A percentile compares a stretch with the other conserved stretches of the same genome.
Conservation (phyloP, 768 basidiomycete genomes). For the Lactarius tabidus region DNA sequence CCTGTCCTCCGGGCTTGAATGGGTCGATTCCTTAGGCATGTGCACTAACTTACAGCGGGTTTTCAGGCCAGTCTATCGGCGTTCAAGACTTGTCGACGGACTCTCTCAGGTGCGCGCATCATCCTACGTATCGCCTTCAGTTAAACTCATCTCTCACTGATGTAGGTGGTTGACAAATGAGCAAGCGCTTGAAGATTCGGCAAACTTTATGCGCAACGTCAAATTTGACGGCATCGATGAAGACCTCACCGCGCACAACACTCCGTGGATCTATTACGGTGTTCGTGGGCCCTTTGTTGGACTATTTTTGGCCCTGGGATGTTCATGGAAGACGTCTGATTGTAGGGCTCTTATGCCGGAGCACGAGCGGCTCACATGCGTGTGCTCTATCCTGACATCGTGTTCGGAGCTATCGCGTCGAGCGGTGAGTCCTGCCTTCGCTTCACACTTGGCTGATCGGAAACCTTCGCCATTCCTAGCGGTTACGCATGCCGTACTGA, state of each 20-base stretch:
- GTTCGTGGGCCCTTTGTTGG: constrained; percentile 39
- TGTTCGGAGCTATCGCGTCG: constrained; percentile 86
- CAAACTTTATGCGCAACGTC: constrained; percentile 83
- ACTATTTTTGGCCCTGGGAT: background rate
- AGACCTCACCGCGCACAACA: constrained; percentile 64
- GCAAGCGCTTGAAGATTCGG: constrained; percentile 87
- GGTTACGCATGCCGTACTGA: constrained; percentile 79
- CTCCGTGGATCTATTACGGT: constrained; percentile 93
- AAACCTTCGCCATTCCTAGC: constrained; percentile 35
- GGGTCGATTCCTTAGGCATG: background rate
- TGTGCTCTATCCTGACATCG: constrained; percentile 79
- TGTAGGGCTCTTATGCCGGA: constrained; percentile 87
- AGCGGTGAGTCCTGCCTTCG: constrained; percentile 49
- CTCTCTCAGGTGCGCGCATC: constrained; percentile 54
- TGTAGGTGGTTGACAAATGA: constrained; percentile 82
- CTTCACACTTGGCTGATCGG: background rate
- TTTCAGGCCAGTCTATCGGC: constrained; percentile 66
- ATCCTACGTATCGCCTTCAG: background rate
- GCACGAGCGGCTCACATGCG: constrained; percentile 92
- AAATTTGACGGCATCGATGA: constrained; percentile 67
- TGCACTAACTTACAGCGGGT: constrained; percentile 21
- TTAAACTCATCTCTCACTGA: background rate
- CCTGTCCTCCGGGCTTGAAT: background rate
- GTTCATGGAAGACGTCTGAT: background rate
- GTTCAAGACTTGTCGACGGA: constrained; percentile 78